Evolutionary conservation across 1,284 basidiomycete species (phyloP), one percentile per base, ranked within the genome.

Genomic region (Jaminaea rosea): DNA sequence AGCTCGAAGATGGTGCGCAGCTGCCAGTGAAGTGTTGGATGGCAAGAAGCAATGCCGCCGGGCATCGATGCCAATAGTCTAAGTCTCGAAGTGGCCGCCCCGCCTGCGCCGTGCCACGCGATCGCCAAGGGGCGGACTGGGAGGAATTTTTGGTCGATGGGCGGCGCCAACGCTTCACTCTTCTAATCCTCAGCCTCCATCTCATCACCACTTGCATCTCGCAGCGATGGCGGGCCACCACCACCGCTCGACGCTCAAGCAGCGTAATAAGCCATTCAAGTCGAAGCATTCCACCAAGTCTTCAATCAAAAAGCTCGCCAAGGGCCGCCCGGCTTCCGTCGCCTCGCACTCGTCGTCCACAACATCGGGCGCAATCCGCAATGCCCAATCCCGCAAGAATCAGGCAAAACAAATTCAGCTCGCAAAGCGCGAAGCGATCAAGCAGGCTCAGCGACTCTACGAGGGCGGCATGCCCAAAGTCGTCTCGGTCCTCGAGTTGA

Each of bases 401-500:
- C 55, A 61, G 45, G 69, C 71, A 21, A 65, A 67, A 50, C 69
- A 69, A 50, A 32, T 59, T 13, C 63, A 69, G 49, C 42, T 60
- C 13, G 54, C 59, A 41, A 73, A 73, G 54, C 56, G 71, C n/a
- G 54, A 59, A 11, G 69, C 66, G 1, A 50, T 72, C 24, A 29
- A 32, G 26, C 26, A 47, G 34, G 37, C 52, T 13, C 39, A 23
- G 26, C 44, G 47, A 27, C 19, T 48, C 34, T 48, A 36, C 39
- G n/a, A 32, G 9, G 31, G 31, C 9, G 86, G 87, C 7, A 83
- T 84, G 1, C 86, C 87, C 13, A 79, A 87, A 27, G 84, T 89
- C 49, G 83, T 88, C 10, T 83, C 86, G 0, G 80, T 90, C 34
- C 80, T 92, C 23, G 85, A 88, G 2, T 78, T 93, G 21, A 83